Conservation (phyloP, 352 stramenopile genomes). For the Thalassiosira mediterranea region DNA sequence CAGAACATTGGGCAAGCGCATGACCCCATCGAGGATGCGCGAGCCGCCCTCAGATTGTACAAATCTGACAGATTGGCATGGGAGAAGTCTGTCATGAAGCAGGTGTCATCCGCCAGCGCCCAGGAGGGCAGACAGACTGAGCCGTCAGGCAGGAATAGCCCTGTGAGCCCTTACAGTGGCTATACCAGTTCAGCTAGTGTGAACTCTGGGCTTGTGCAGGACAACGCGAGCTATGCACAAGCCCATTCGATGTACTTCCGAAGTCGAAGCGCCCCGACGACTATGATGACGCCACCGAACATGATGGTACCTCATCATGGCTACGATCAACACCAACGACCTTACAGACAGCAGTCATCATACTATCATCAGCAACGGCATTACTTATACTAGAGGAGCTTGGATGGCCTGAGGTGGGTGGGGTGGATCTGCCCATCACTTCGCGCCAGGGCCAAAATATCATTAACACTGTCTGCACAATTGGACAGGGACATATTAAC, state of each 20-base stretch:
- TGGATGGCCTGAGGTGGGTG: too few species aligned
- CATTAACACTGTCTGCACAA: too few species aligned
- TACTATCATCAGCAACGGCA: constrained; percentile 17
- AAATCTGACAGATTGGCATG: constrained; percentile 67
- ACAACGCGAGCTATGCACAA: constrained; percentile 11
- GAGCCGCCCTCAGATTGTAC: constrained; percentile 78
- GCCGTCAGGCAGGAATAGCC: constrained; percentile 16
- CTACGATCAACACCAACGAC: constrained; percentile 4
- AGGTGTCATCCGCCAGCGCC: constrained; percentile 39
- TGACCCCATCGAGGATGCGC: constrained; percentile 77
- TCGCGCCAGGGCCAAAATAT: too few species aligned
- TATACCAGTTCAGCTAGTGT: too few species aligned
- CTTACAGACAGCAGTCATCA: not conserved
- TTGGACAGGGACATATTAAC: too few species aligned
- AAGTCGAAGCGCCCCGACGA: constrained; percentile 26
- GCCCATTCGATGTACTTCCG: constrained; percentile 10
- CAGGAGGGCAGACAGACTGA: constrained; percentile 32
- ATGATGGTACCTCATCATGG: constrained; percentile 16
- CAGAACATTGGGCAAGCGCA: constrained; percentile 61
- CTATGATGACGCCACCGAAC: constrained; percentile 11
- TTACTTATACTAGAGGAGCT: constrained; percentile 14
- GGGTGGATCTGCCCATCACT: too few species aligned
- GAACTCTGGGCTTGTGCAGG: too few species aligned
- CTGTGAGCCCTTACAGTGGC: too few species aligned
- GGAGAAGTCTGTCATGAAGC: constrained; percentile 62